Conservation (phyloP, 768 basidiomycete genomes). For the Pulveroboletus sp. region DNA sequence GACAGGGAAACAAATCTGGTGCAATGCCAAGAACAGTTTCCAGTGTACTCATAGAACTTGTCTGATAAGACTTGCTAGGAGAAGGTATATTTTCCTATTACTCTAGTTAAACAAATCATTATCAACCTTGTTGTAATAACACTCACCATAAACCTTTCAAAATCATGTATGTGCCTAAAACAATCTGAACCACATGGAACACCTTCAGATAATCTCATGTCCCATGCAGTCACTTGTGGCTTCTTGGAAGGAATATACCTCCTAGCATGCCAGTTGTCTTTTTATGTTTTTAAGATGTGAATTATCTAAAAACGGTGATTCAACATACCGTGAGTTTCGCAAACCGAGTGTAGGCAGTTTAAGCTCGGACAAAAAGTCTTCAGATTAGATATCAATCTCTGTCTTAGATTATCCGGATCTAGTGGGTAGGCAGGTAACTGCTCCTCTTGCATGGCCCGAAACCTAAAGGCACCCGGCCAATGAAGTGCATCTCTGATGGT, state of each 20-base stretch:
- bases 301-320: neutral
- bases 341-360: slow-evolving; percentile 39
- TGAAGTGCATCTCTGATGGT: slow-evolving; percentile 34
- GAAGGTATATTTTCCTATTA: slow-evolving; percentile 23
- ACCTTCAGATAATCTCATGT: slow-evolving; percentile 26
- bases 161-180: slow-evolving; percentile 24
- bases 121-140: fast-evolving
- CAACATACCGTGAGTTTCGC: slow-evolving; percentile 36
- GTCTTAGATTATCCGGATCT: slow-evolving; percentile 25
- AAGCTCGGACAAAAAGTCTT: slow-evolving; percentile 42
- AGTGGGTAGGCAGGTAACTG: slow-evolving; percentile 12
- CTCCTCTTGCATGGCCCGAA: neutral
- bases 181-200: slow-evolving; percentile 31
- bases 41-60: slow-evolving; percentile 21
- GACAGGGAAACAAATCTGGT: slow-evolving; percentile 47
- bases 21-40: slow-evolving; percentile 36
- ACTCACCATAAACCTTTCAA: slow-evolving; percentile 21
- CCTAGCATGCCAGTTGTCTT: neutral
- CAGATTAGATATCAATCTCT: slow-evolving; percentile 30
- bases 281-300: neutral
- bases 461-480: slow-evolving; percentile 31
- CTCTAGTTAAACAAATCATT: neutral
- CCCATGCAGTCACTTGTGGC: slow-evolving; percentile 18
- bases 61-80: slow-evolving; percentile 2
- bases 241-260: slow-evolving; percentile 18